phyloP scores from a whole-genome alignment of 2,329 filamentous ascomycete species.

The Penicillium expansum region DNA sequence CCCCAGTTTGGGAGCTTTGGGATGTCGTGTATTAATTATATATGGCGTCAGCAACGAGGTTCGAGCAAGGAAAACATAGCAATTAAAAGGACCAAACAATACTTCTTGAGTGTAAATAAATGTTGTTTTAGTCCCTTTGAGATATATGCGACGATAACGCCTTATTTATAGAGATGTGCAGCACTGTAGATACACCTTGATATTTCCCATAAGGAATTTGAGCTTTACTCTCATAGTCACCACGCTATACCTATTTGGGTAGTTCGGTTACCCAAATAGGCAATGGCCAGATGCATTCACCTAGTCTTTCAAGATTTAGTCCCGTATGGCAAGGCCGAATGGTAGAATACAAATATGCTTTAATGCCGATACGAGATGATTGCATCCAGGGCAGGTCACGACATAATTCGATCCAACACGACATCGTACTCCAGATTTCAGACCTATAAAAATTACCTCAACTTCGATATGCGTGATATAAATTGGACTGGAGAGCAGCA shows the following conservation, averaged over 20 bases:
- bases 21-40: background rate
- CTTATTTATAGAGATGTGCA: background rate
- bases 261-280: too few species aligned
- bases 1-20: background rate
- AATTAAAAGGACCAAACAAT: background rate
- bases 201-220: background rate
- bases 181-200: background rate
- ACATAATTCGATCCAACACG: background rate
- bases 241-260: too few species aligned
- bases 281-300: background rate
- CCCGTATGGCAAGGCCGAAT: too few species aligned
- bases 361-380: too few species aligned
- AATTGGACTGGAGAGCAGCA: too few species aligned
- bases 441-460: background rate
- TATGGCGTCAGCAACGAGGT: background rate
- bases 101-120: background rate
- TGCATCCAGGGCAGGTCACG: background rate
- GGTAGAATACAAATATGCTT: too few species aligned
- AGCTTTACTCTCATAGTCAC: too few species aligned
- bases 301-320: background rate
- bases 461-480: too few species aligned
- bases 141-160: background rate
- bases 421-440: background rate
- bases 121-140: background rate
- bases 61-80: background rate